phyloP scores from a whole-genome alignment of 129 eudicot genomes.

The Tanacetum coccineum region DNA sequence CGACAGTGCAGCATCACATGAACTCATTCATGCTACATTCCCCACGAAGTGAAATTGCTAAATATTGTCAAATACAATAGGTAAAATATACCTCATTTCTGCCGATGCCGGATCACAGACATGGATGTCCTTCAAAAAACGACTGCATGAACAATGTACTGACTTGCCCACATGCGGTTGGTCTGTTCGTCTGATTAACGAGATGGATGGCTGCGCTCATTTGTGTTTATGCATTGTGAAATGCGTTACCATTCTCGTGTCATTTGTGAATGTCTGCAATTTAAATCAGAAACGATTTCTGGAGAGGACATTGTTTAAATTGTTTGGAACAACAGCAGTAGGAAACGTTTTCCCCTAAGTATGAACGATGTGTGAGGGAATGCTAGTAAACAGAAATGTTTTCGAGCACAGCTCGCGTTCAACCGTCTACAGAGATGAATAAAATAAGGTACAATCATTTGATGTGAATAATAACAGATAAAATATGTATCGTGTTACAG shows the following conservation, averaged over 20 bases:
- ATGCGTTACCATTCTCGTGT: too few relatives aligned
- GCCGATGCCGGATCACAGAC: constrained; percentile 32
- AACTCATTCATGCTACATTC: not conserved
- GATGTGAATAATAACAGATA: not conserved
- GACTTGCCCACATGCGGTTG: constrained; percentile 67
- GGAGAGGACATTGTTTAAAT: constrained; percentile 71
- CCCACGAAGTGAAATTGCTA: constrained; percentile 44
- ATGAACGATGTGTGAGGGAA: constrained; percentile 69
- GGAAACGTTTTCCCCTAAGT: constrained; percentile 68
- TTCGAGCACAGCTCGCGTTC: constrained; percentile 34
- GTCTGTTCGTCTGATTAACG: constrained; percentile 23
- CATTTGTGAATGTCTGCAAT: constrained; percentile 65
- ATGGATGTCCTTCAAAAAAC: constrained; percentile 74
- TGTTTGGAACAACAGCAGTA: constrained; percentile 56
- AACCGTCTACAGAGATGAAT: constrained; percentile 33
- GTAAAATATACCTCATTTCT: too few relatives aligned
- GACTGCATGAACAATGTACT: constrained; percentile 66
- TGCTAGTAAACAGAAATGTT: constrained; percentile 30
- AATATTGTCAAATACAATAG: too few relatives aligned
- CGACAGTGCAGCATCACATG: not conserved
- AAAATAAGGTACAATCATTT: not conserved
- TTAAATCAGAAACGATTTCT: constrained; percentile 38
- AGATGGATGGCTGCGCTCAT: constrained; percentile 60
- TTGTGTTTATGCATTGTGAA: constrained; percentile 90
- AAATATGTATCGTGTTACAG: not conserved